Base-by-base conservation (phyloP, 352 stramenopile genomes). In the Globisporangium megalacanthum region DNA sequence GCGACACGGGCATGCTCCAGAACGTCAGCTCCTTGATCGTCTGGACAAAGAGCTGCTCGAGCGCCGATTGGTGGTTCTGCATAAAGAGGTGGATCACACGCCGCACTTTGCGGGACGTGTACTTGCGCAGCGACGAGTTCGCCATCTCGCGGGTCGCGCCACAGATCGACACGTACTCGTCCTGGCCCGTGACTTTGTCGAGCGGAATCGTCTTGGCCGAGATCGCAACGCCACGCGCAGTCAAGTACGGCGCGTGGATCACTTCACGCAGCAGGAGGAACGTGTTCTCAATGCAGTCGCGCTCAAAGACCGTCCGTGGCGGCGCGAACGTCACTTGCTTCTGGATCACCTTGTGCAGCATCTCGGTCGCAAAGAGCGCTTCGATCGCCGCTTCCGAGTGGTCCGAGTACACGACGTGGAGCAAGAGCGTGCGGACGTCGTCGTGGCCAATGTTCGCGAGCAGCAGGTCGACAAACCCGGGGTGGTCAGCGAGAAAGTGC, bases 101-200 rank as follows among this genome's bases (percentile, higher is more conserved):
- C 19, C 84, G 84, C 56, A 94, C 82, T 69, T 94, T 94, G 54
- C 84, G 74, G 25, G 79, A 91, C 29, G 84, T 94, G 66, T 92
- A 94, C 62, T 92, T 92, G 44, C 84, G 84, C 54, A 92, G 64
- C 15, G 80, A 73, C 45, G 82, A 92, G 65, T 92, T 92, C 10
- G 82, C 82, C 60, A 86, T 85, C 53, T 94, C 84, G 3, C 84
- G 82, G 13, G 82, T 92, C 14, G 84, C 82, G 29, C 84, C 84
- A 33, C 80, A 94, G 59, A 94, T 91, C 47, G 78, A 89, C 42
- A 94, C 79, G 68, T 94, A 94, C 65, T 94, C 84, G 56, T 91
- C 77, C 58, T 94, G 80, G 20, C 85, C 85, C 10, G 85, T 94
- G 35, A 94, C 67, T 52, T 89, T 92, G 62, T 94, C 85, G 45